Evolutionary conservation across 768 basidiomycete genomes (phyloP).

Genomic region (Rickenella mellea): DNA sequence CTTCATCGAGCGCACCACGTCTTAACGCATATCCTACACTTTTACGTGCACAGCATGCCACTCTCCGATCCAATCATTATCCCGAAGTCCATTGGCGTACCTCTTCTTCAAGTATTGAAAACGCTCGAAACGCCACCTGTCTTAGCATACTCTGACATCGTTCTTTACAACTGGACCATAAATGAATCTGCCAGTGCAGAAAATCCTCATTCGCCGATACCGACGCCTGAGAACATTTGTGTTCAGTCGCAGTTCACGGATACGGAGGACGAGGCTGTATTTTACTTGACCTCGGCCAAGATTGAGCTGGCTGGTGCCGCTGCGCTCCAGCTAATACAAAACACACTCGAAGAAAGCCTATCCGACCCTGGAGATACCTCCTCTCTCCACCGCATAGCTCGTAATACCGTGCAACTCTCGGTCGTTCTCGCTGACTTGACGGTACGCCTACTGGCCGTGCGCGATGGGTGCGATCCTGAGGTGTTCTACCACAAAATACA

Average conservation of each 20-base stretch:
- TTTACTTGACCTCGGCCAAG: constrained; percentile 78
- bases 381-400: constrained; percentile 26
- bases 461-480: constrained; percentile 52
- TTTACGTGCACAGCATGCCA: constrained; percentile 64
- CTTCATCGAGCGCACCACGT: constrained; percentile 69
- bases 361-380: constrained; percentile 28
- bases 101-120: constrained; percentile 25
- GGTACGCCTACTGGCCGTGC: constrained; percentile 35
- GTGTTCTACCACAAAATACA: constrained; percentile 66
- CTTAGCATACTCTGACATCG: constrained; percentile 38
- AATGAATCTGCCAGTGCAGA: constrained; percentile 9
- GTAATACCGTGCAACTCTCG: constrained; percentile 25
- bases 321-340: constrained; percentile 77
- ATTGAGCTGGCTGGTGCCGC: constrained; percentile 83
- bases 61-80: constrained; percentile 28
- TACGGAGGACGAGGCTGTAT: constrained; percentile 73
- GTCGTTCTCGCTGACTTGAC: constrained; percentile 27
- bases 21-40: constrained; percentile 64
- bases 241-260: constrained; percentile 67
- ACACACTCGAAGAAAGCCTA: constrained; percentile 83
- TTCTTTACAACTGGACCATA: constrained; percentile 31
- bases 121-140: constrained; percentile 34
- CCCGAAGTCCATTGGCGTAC: constrained; percentile 27
- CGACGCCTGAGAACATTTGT: constrained; percentile 49
- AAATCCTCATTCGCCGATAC: constrained; percentile 9